These are phyloP conservation scores for Mycena rosella DNA, from an alignment of 768 basidiomycete genomes.

Conservation along the genomic window DNA sequence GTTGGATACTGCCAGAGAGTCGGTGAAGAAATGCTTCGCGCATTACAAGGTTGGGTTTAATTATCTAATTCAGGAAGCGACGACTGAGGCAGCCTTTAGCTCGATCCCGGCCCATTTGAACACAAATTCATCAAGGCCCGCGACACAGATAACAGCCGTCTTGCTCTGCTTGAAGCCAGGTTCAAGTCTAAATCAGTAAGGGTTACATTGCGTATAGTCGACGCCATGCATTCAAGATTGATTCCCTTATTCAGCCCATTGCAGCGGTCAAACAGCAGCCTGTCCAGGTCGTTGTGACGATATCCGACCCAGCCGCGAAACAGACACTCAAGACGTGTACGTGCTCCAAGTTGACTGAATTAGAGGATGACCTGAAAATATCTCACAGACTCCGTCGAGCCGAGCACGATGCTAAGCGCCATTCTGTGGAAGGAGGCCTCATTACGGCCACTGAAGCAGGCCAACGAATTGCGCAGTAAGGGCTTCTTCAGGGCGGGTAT, in stretches of 20 bases:
- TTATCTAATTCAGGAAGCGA: background rate
- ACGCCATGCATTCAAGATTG: too few relatives aligned
- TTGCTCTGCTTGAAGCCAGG: background rate
- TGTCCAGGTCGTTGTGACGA: background rate
- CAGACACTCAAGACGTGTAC: background rate
- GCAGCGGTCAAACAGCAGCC: background rate
- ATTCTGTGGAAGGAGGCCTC: slow-evolving; percentile 5
- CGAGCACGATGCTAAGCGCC: background rate
- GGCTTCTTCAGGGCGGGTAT: background rate
- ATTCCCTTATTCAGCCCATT: background rate
- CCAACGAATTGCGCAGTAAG: background rate
- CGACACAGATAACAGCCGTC: background rate
- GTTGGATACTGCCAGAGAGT: background rate
- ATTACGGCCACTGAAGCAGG: background rate
- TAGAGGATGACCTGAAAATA: background rate
- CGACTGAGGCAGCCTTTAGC: background rate
- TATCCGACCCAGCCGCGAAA: background rate
- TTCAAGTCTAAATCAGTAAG: background rate
- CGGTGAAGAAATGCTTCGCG: background rate
- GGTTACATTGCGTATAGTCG: background rate
- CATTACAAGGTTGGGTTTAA: background rate
- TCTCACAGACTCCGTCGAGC: background rate
- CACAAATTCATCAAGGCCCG: background rate
- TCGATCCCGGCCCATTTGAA: background rate
- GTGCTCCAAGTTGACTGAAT: background rate